Percentiles rank a stretch among this genome's conserved stretches.
Conservation (phyloP, 2,329 filamentous ascomycete genomes). For the Penicillium janthinellum region DNA sequence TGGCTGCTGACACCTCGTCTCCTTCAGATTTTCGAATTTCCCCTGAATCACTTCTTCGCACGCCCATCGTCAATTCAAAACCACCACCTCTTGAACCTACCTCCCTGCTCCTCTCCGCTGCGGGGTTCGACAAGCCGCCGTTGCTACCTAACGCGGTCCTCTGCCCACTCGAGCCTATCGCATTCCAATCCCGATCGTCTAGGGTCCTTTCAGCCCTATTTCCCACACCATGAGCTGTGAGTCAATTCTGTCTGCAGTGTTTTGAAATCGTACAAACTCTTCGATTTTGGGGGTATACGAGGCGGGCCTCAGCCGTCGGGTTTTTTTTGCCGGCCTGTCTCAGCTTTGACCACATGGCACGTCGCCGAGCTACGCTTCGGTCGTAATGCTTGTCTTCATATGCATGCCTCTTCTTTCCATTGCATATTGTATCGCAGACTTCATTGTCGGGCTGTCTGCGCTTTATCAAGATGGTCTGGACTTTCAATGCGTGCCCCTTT, state of each 20-base stretch:
- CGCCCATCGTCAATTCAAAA: neutral
- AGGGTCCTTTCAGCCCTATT: slow-evolving; percentile 19
- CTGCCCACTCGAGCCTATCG: slow-evolving; percentile 16
- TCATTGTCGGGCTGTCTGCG: slow-evolving; percentile 8
- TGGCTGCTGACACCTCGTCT: slow-evolving; percentile 4
- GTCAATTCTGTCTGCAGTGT: slow-evolving; percentile 19
- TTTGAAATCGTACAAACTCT: neutral
- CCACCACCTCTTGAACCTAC: neutral
- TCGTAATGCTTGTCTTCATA: slow-evolving; percentile 8
- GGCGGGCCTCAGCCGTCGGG: neutral
- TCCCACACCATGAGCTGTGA: slow-evolving; percentile 31
- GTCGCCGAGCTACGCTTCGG: neutral
- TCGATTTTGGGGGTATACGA: neutral
- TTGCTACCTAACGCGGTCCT: slow-evolving; percentile 23
- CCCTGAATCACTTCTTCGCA: neutral
- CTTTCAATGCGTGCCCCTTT: slow-evolving; percentile 5
- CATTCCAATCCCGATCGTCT: slow-evolving; percentile 12
- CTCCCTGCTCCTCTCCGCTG: slow-evolving; percentile 17
- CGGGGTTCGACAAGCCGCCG: slow-evolving; percentile 21
- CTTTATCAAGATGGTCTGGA: slow-evolving; percentile 19
- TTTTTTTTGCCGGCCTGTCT: neutral
- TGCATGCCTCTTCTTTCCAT: slow-evolving; percentile 6
- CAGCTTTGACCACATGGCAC: slow-evolving; percentile 12
- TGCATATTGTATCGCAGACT: slow-evolving; percentile 14
- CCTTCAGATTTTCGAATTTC: neutral